Base-by-base conservation (phyloP, 768 basidiomycete genomes). In the Pholiota molesta region DNA sequence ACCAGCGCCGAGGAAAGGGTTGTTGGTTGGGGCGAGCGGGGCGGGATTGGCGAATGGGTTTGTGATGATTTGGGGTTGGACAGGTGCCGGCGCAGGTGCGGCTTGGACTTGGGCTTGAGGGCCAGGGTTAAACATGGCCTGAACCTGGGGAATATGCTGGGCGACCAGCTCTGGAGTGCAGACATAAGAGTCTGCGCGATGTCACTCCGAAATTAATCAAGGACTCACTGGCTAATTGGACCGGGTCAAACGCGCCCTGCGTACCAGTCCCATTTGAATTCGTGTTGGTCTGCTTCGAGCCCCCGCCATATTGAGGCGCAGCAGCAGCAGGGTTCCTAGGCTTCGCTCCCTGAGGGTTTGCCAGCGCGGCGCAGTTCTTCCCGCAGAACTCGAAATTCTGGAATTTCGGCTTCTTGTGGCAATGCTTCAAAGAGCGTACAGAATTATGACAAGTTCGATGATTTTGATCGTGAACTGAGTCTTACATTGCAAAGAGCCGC, bases 371-470 rank as follows among this genome's bases (percentile, higher is more conserved):
- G 66, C 88, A 89, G 57, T 81, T 85, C 78, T 86, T 85, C 58
- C 88, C 85, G 61, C 88, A 89, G 66, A 80, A 89, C 55, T 84
- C 82, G 65, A 85, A 84, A 64, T 76, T 79, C 65, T 79, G 81
- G 66, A 81, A 85, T 71, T 86, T 89, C 5, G 86, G 84, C 62
- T 83, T 85, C 68, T 79, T 79, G 63, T 84, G 81, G 66, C 88
- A 89, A 62, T 82, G 74, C 83, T 84, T 63, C 3, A 53, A 52
- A 55, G 21, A 31, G 17, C 19, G 39, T 49, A 1, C 52, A 44
- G 39, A 59, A 59, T 60, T 14, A 54, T 31, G 7, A 39, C 29
- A 54, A 52, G 47, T 7, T 44, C 13, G n/a, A 31, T 16, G 13
- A 47, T 16, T 52, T 33, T 58, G 17, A 52, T 44, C 33, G 37